A percentile compares a stretch with the other conserved stretches of the same genome.
Evolutionary conservation across 2,329 filamentous ascomycete species (phyloP).

Genomic region (Hymenoscyphus linearis): DNA sequence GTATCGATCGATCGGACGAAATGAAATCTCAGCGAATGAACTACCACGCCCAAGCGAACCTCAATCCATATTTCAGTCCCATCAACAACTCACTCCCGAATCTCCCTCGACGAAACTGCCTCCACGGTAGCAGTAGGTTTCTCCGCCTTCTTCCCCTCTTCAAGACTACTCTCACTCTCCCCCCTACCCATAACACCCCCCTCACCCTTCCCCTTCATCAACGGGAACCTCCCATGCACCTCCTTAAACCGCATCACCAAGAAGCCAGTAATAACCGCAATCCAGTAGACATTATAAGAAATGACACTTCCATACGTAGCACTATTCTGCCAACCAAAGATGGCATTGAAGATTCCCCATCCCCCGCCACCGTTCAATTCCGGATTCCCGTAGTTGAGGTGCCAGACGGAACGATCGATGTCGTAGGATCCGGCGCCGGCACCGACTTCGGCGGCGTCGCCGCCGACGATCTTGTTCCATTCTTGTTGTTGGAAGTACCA

Average conservation of each 20-base stretch:
- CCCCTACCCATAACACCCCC: slow-evolving; percentile 1
- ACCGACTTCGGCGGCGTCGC: slow-evolving; percentile 56
- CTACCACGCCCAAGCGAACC: background rate
- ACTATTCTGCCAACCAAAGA: slow-evolving; percentile 84
- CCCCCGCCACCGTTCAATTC: slow-evolving; percentile 66
- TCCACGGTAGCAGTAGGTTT: slow-evolving; percentile 6
- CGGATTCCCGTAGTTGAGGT: slow-evolving; percentile 79
- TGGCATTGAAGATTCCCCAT: slow-evolving; percentile 83
- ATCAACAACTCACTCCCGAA: slow-evolving; percentile 9
- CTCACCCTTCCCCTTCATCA: slow-evolving; percentile 17
- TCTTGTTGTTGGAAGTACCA: slow-evolving; percentile 68
- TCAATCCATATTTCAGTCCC: background rate
- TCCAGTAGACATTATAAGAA: slow-evolving; percentile 85
- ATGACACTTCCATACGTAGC: slow-evolving; percentile 84
- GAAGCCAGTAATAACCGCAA: slow-evolving; percentile 63
- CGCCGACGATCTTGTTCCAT: slow-evolving; percentile 48
- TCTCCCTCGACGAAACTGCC: slow-evolving; percentile 9
- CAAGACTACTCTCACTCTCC: slow-evolving; percentile 2
- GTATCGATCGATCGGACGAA: too few species aligned
- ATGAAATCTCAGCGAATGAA: too few species aligned
- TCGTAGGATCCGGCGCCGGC: slow-evolving; percentile 73
- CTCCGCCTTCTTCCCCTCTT: background rate
- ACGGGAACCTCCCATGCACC: slow-evolving; percentile 43
- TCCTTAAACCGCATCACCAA: slow-evolving; percentile 63
- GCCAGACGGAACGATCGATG: slow-evolving; percentile 73